These are phyloP conservation scores for Ordospora pajunii DNA, from an alignment of 371 early-diverging fungal species.

Conservation along the genomic window DNA sequence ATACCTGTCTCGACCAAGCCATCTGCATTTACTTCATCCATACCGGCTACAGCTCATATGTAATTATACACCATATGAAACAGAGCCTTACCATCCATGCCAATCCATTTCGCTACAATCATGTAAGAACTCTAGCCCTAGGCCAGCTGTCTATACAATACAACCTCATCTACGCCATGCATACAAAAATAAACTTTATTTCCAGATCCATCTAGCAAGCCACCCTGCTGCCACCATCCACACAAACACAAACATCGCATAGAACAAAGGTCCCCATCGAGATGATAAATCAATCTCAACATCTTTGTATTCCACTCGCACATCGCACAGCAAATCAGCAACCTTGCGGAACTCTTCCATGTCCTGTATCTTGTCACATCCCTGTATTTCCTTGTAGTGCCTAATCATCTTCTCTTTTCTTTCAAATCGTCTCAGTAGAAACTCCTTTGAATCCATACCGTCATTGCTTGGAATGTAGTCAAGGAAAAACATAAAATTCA, in stretches of 20 bases:
- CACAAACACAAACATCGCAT: background rate
- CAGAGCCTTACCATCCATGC: background rate
- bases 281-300: background rate
- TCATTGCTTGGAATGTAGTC: constrained; percentile 20
- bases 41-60: background rate
- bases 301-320: background rate
- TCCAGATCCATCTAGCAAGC: background rate
- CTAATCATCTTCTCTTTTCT: constrained; percentile 34
- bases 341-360: background rate
- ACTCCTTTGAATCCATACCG: constrained; percentile 8
- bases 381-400: background rate
- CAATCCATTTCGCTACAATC: background rate
- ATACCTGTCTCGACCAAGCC: background rate
- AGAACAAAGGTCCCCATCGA: background rate
- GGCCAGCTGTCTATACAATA: no score
- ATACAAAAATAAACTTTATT: background rate
- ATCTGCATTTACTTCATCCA: background rate
- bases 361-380: background rate
- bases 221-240: background rate
- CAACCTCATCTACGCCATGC: no score
- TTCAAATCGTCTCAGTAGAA: constrained; percentile 42
- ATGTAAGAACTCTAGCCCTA: background rate
- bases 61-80: background rate
- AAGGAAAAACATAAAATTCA: constrained; percentile 34
- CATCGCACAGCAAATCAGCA: background rate